Conservation (phyloP, 352 stramenopile species). For the Phytophthora citrophthora region DNA sequence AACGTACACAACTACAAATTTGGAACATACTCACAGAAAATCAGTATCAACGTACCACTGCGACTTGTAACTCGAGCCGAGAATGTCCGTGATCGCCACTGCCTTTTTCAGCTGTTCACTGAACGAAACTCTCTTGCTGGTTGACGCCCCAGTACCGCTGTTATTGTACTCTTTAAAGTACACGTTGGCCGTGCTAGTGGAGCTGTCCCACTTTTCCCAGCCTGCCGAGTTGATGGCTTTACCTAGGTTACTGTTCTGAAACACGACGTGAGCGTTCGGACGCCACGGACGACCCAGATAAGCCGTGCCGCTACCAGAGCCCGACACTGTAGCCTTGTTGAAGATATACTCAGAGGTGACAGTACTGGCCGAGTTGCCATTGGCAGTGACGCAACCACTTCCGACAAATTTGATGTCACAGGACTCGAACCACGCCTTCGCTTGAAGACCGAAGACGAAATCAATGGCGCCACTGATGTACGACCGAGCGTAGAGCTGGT, state of each 20-base stretch:
- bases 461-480: constrained; percentile 22
- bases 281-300: constrained; percentile 15
- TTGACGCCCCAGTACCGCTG: not conserved
- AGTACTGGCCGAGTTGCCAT: constrained; percentile 12
- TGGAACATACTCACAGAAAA: constrained; percentile 7
- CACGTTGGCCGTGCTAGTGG: constrained; percentile 8
- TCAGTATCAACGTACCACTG: constrained; percentile 20
- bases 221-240: constrained; percentile 10
- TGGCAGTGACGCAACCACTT: constrained; percentile 10
- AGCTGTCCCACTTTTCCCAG: constrained; percentile 4
- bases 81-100: not conserved
- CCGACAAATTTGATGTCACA: constrained; percentile 10
- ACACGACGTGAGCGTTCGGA: constrained; percentile 13
- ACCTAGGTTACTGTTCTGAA: constrained; percentile 18
- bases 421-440: constrained; percentile 20
- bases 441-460: constrained; percentile 16
- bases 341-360: constrained; percentile 17
- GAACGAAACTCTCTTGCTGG: constrained; percentile 2
- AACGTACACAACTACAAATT: not conserved
- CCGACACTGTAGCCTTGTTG: constrained; percentile 16
- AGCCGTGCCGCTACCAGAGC: not conserved
- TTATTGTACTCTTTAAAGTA: constrained; percentile 25
- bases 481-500: constrained; percentile 8
- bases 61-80: not conserved
- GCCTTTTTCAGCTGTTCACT: not conserved